These are phyloP conservation scores for Cryptococcus wingfieldii DNA, from an alignment of 1,284 basidiomycete species.

Conservation along the genomic window DNA sequence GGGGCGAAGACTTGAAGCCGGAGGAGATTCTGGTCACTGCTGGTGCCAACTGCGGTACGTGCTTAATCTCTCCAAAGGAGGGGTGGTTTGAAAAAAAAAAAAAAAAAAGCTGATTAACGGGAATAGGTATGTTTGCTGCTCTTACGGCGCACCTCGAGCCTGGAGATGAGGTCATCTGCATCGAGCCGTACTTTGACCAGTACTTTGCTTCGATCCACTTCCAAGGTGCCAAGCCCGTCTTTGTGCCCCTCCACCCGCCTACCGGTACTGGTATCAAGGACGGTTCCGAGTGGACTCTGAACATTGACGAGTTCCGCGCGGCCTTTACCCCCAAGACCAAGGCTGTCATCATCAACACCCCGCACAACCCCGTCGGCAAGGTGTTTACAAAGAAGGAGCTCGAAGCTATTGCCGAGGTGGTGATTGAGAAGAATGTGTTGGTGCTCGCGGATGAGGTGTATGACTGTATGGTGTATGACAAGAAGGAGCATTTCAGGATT, in stretches of 20 bases:
- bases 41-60: conserved; percentile 86
- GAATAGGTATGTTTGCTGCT: conserved; percentile 78
- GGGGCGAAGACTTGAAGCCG: conserved; percentile 66
- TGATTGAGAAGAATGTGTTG: conserved; percentile 86
- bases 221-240: conserved; percentile 88
- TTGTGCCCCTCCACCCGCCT: conserved; percentile 90
- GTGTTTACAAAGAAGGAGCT: conserved; percentile 84
- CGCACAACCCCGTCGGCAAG: conserved; percentile 94
- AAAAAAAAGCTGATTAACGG: background rate
- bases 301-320: conserved; percentile 75
- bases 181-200: conserved; percentile 98
- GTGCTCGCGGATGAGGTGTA: conserved; percentile 99
- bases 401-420: conserved; percentile 74
- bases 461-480: conserved; percentile 87
- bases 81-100: too few relatives aligned
- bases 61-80: background rate
- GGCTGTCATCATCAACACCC: conserved; percentile 90
- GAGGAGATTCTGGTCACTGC: conserved; percentile 94
- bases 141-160: conserved; percentile 81
- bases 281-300: conserved; percentile 74
- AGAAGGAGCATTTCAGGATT: conserved; percentile 81
- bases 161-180: conserved; percentile 96
- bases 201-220: conserved; percentile 88
- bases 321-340: conserved; percentile 83
- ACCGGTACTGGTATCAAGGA: conserved; percentile 56